Percentiles rank a stretch among this genome's conserved stretches.
Evolutionary conservation across 2,329 filamentous ascomycete genomes (phyloP).

Genomic region (Sporothrix brunneoviolacea): DNA sequence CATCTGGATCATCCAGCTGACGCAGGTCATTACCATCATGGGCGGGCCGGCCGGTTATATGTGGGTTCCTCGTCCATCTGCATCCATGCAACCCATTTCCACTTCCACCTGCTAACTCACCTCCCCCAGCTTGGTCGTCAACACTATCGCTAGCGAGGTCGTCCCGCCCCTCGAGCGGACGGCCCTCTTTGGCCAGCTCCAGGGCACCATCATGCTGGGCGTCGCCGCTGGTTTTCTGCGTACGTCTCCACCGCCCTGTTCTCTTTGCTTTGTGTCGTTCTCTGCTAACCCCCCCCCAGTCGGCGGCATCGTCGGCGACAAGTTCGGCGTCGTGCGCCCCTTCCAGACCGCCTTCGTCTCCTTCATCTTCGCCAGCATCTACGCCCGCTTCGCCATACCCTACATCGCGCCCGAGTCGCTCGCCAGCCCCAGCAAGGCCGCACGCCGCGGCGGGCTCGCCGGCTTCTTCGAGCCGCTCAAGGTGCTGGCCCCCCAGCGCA

Average conservation of each 20-base stretch:
- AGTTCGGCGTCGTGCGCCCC: constrained; percentile 55
- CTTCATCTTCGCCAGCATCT: constrained; percentile 42
- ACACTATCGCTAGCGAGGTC: constrained; percentile 61
- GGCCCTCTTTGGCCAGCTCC: constrained; percentile 56
- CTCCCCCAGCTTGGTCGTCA: constrained; percentile 59
- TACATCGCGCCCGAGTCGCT: constrained; percentile 43
- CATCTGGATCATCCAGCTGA: constrained; percentile 62
- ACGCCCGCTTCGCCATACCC: constrained; percentile 36
- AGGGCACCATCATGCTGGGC: constrained; percentile 62
- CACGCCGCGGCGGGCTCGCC: constrained; percentile 31
- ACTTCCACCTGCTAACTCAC: constrained; percentile 20
- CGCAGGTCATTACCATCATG: constrained; percentile 60
- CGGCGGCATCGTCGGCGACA: constrained; percentile 59
- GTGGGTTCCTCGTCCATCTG: constrained; percentile 24
- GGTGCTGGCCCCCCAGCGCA: constrained; percentile 52
- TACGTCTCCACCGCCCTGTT: constrained; percentile 23
- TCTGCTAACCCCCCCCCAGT: constrained; percentile 26
- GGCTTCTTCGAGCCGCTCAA: constrained; percentile 58
- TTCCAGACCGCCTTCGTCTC: constrained; percentile 57
- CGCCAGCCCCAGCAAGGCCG: constrained; percentile 23
- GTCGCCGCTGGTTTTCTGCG: constrained; percentile 56
- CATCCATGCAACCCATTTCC: background rate
- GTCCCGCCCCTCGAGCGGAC: constrained; percentile 55
- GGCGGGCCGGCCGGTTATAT: constrained; percentile 65
- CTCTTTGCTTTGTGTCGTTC: background rate